Evolutionary conservation across 306 rosid species (phyloP), one percentile per base, ranked within the genome.

Genomic region (Crataegus laevigata): DNA sequence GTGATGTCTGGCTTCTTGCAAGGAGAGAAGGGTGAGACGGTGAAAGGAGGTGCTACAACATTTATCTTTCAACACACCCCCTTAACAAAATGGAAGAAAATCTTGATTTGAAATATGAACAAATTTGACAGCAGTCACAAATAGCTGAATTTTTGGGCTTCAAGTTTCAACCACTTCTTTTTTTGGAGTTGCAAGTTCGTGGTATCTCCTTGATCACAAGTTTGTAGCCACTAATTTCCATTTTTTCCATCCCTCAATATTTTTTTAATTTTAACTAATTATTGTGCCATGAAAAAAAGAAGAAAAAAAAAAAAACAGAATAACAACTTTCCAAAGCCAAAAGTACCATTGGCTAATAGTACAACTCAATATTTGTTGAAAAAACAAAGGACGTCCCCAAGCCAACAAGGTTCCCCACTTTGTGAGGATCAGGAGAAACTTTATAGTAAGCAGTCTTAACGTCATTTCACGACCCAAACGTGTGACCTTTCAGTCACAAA

Each of bases 181-280:
- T 66, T 73, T 66, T 67, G 45, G 60, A 50, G 83, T 68, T 72
- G 38, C 64, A 67, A 67, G 47, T 64, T 66, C 79, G 83, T 79
- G 83, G 83, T 42, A 52, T 15, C n/a, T 63, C 24, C 62, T 42
- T 47, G 9, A 38, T 66, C 67, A 28, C 24, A 36, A 34, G 74
- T 55, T 75, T 70, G 34, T 62, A 52, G 77, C 82, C 83, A 70
- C 77, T 34, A 57, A 64, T 55, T 78, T 29, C 64, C 76, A 61
- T 42, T 40, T 38, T 77, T 34, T 12, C 40, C 72, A 24, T 55
- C 28, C 24, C 21, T 50, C 12, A 50, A 10, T 45, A 14, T n/a
- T 29, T 18, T 25, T 54, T 72, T 50, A 50, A 8, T 57, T 64
- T 43, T 36, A 25, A 36, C 7, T 72, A 50, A 50, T 25, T 8